Evolutionary conservation across 2,329 filamentous ascomycete species (phyloP).

Genomic region (Penicillium sp.): DNA sequence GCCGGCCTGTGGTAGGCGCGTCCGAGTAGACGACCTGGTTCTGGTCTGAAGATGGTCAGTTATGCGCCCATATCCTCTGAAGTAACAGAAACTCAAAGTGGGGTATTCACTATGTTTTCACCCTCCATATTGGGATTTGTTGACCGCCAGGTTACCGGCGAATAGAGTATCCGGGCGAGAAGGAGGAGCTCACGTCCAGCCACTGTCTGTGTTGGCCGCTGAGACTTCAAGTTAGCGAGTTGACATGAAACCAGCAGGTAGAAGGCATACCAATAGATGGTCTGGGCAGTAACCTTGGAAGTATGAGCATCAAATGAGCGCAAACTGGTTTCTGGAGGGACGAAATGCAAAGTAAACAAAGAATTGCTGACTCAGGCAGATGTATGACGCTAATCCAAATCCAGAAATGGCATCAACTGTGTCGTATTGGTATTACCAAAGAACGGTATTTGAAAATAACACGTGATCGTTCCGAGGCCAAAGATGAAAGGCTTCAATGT

Average conservation of each 20-base stretch:
- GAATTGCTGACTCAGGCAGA: constrained; percentile 30
- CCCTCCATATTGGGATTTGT: constrained; percentile 33
- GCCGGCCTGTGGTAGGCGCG: constrained; percentile 35
- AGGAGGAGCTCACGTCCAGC: constrained; percentile 27
- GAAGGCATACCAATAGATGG: constrained; percentile 6
- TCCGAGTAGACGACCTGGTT: constrained; percentile 28
- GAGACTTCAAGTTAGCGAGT: not conserved
- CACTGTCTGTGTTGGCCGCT: constrained; percentile 19
- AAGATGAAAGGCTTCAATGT: not conserved
- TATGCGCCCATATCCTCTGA: not conserved
- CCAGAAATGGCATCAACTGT: constrained; percentile 9
- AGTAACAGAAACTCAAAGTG: not conserved
- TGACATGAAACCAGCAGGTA: not conserved
- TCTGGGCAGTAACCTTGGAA: constrained; percentile 2
- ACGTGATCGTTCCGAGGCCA: not conserved
- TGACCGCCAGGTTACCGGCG: constrained; percentile 26
- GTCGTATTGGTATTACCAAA: constrained; percentile 12
- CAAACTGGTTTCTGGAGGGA: constrained; percentile 17
- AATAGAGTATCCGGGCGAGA: constrained; percentile 25
- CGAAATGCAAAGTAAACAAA: constrained; percentile 35
- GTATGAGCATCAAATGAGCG: constrained; percentile 3
- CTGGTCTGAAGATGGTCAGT: constrained; percentile 24
- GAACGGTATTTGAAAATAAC: not conserved
- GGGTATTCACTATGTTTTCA: constrained; percentile 32
- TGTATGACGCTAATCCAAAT: constrained; percentile 5